Conservation (phyloP, 768 basidiomycete species). For the Tulasnella sp. region DNA sequence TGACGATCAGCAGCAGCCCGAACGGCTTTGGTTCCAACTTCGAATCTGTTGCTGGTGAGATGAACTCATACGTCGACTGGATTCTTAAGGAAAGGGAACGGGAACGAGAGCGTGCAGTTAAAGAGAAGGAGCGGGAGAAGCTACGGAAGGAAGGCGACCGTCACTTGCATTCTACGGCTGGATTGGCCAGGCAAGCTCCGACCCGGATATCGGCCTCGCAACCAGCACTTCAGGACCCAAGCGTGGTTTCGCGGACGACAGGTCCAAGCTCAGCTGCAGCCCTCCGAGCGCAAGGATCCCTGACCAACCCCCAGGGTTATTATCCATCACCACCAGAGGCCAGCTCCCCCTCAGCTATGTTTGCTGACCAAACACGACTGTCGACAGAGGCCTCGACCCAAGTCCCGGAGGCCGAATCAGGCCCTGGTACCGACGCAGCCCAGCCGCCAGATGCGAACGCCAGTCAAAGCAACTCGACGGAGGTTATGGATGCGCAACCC, state of each 20-base stretch:
- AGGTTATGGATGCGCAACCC: not conserved
- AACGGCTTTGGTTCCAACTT: conserved; percentile 2
- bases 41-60: conserved; percentile 22
- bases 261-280: conserved; percentile 18
- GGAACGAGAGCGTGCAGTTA: conserved; percentile 62
- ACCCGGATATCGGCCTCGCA: not conserved
- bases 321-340: conserved; percentile 33
- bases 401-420: not conserved
- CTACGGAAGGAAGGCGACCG: conserved; percentile 24
- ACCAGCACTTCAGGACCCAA: not conserved
- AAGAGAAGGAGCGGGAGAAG: conserved; percentile 47
- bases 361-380: conserved; percentile 36
- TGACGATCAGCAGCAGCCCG: conserved; percentile 13
- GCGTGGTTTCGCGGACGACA: not conserved
- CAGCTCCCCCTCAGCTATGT: conserved; percentile 14
- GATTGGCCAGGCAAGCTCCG: not conserved
- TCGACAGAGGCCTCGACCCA: conserved; percentile 37
- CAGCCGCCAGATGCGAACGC: not conserved
- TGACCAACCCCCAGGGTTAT: conserved; percentile 34
- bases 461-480: not conserved
- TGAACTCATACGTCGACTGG: conserved; percentile 60
- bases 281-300: conserved; percentile 16
- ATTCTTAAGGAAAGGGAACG: conserved; percentile 72
- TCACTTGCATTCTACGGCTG: not conserved
- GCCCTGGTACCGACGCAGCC: not conserved